Evolutionary conservation across 2,329 filamentous ascomycete species (phyloP).

Genomic region (Elsinoe australis): DNA sequence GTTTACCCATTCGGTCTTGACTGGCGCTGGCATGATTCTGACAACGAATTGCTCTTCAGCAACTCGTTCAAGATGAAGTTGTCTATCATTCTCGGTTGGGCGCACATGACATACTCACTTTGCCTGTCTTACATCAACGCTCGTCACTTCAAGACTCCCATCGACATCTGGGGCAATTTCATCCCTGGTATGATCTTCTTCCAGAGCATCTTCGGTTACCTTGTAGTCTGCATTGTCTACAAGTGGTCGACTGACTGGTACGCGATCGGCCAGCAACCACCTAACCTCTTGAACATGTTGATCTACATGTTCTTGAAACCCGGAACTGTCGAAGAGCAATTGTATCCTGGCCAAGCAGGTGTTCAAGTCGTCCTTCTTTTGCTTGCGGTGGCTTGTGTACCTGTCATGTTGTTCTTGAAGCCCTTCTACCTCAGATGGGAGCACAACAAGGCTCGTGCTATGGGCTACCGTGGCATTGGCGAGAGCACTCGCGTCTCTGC

Average conservation of each 20-base stretch:
- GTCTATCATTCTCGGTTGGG: slow-evolving; percentile 94
- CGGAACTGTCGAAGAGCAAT: slow-evolving; percentile 61
- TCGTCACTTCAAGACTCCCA: slow-evolving; percentile 84
- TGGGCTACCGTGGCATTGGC: slow-evolving; percentile 88
- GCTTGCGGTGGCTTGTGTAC: slow-evolving; percentile 77
- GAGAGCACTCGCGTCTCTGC: slow-evolving; percentile 83
- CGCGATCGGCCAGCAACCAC: slow-evolving; percentile 58
- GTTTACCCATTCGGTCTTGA: slow-evolving; percentile 94
- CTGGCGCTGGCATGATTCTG: slow-evolving; percentile 91
- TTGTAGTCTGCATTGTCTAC: slow-evolving; percentile 88
- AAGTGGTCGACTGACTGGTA: slow-evolving; percentile 94
- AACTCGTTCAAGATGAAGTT: slow-evolving; percentile 99
- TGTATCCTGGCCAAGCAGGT: slow-evolving; percentile 68
- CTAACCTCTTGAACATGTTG: slow-evolving; percentile 93
- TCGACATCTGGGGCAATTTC: slow-evolving; percentile 97
- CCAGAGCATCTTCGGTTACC: slow-evolving; percentile 96
- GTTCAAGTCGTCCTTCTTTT: slow-evolving; percentile 75
- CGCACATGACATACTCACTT: slow-evolving; percentile 97
- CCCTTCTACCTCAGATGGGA: slow-evolving; percentile 91
- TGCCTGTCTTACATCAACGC: slow-evolving; percentile 90
- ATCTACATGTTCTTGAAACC: slow-evolving; percentile 99
- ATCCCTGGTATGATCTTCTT: slow-evolving; percentile 99
- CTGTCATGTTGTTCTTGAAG: slow-evolving; percentile 86
- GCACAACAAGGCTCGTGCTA: slow-evolving; percentile 77
- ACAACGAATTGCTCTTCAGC: slow-evolving; percentile 89